Base-by-base conservation (phyloP, 345 rosid species). In the Dipteronia dyeriana region DNA sequence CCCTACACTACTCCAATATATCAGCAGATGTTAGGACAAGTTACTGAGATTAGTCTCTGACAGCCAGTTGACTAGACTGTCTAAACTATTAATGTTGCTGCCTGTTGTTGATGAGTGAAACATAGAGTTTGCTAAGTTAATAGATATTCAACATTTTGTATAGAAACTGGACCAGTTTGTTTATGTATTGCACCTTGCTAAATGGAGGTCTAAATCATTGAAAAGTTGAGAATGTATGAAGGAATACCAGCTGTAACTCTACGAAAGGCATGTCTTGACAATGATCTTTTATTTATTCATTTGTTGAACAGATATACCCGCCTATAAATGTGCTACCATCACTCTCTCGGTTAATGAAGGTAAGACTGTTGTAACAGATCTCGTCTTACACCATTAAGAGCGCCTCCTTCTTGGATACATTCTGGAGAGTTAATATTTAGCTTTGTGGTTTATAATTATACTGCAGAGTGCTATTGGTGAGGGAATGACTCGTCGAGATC, bases 261-360 rank as follows among this genome's bases (percentile, higher is more conserved):
- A 10, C 22, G 47, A 66, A 66, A 38, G 25, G 70, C n/a, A 39
- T 66, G 51, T 66, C 13, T 19, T 34, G 41, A 38, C n/a, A 19
- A 38, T 39, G 26, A 66, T 66, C 14, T 66, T 41, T 61, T 23
- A 2, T 23, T 41, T 16, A 14, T 56, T 66, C 8, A 31, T 34
- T 14, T n/a, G 8, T 16, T 16, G 47, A 66, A 65, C 97, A 96
- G 99, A 96, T 96, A 78, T 92, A 94, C 79, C 99, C 97, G 65
- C 98, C 99, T n/a, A 96, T 96, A 66, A 94, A 96, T 79, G 99
- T 96, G 71, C 99, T 94, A 14, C 98, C 98, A 41, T 94, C 98
- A 11, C 85, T 96, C 51, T 96, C 99, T 83, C 99, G 98, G 63
- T 82, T 96, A 75, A 96, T 96, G 99, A 96, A 96, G 97, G 99